Percentiles rank a stretch among this genome's conserved stretches.
Conservation (phyloP, 2,329 filamentous ascomycete species). For the Grosmannia penicillata region DNA sequence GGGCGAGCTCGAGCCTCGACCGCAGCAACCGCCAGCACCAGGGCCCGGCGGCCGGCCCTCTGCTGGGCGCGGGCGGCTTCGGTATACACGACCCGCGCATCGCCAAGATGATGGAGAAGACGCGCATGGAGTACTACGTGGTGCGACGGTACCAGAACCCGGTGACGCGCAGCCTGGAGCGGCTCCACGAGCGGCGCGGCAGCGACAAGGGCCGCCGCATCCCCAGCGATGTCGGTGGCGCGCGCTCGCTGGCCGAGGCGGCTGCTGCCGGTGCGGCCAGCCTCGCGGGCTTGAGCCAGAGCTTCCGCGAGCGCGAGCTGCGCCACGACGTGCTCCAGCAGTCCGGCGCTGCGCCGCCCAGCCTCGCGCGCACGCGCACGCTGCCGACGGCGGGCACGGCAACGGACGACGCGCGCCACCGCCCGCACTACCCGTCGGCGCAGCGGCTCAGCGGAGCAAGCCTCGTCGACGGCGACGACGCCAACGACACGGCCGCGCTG, state of each 20-base stretch:
- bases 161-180: conserved; percentile 44
- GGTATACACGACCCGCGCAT: conserved; percentile 49
- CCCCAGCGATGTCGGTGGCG: conserved; percentile 11
- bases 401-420: background rate
- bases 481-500: conserved; percentile 31
- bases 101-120: conserved; percentile 50
- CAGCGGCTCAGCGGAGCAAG: conserved; percentile 34
- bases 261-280: background rate
- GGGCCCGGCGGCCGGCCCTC: conserved; percentile 20
- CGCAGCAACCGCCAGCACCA: conserved; percentile 32
- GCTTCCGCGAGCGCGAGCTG: conserved; percentile 18
- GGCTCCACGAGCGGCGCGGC: conserved; percentile 37
- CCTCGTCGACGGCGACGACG: conserved; percentile 31
- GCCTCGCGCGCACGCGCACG: conserved; percentile 1
- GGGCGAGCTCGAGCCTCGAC: conserved; percentile 58
- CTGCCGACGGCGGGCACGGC: background rate
- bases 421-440: conserved; percentile 15
- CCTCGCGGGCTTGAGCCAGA: conserved; percentile 22
- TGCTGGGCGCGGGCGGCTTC: conserved; percentile 39
- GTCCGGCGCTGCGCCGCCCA: conserved; percentile 2
- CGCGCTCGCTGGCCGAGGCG: background rate
- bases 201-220: conserved; percentile 35
- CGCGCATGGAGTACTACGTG: conserved; percentile 59
- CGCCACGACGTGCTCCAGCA: conserved; percentile 6
- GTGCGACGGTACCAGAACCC: conserved; percentile 60